phyloP scores from a whole-genome alignment of 768 basidiomycete species.

The Rhodosporidiobolus odoratus region DNA sequence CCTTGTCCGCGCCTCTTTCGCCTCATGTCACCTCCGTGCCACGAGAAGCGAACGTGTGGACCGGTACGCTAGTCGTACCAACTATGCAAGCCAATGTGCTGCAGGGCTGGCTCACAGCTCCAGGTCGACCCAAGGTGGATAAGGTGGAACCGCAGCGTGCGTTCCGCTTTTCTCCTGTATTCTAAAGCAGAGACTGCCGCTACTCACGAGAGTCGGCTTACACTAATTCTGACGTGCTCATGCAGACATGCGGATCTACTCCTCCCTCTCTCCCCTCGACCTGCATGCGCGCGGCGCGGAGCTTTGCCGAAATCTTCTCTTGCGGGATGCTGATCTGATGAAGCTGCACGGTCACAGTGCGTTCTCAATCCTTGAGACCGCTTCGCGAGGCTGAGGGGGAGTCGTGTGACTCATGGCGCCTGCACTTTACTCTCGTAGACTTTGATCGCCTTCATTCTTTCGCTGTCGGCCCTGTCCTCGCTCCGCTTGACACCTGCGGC shows the following conservation, averaged over 20 bases:
- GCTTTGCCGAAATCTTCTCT: conserved; percentile 21
- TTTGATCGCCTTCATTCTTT: conserved; percentile 19
- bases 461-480: conserved; percentile 19
- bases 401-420: neutral
- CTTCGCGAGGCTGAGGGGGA: neutral
- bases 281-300: conserved; percentile 31
- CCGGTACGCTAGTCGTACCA: conserved; percentile 18
- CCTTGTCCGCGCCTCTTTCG: conserved; percentile 2
- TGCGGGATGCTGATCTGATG: conserved; percentile 5
- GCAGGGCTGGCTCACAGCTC: neutral
- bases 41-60: conserved; percentile 26
- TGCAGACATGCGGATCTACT: conserved; percentile 33
- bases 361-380: neutral
- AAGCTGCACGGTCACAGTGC: conserved; percentile 6
- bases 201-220: neutral
- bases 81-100: conserved; percentile 17
- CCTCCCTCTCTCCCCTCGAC: conserved; percentile 27
- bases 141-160: conserved; percentile 19
- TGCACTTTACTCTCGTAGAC: neutral
- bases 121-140: neutral
- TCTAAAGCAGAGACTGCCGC: neutral
- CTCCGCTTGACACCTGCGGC: conserved; percentile 9
- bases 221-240: neutral
- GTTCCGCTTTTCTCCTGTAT: neutral
- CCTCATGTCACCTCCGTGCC: conserved; percentile 18